Percentiles rank a stretch among this genome's conserved stretches.
Evolutionary conservation across 305 asterid species (phyloP).

Genomic region (Solanum aculeatissimum): DNA sequence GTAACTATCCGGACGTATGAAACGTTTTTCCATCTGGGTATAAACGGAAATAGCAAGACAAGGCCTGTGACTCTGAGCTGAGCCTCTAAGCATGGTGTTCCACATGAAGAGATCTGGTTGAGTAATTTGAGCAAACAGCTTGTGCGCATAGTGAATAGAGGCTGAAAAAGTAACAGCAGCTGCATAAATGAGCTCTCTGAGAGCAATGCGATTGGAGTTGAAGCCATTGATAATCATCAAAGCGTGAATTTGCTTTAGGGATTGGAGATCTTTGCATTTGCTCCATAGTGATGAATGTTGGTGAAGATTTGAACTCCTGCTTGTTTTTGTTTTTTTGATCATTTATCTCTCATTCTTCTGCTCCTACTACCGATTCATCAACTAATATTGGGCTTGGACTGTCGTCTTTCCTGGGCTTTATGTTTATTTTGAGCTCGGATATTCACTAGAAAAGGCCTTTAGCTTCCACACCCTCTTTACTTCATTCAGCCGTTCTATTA

Average conservation of each 20-base stretch:
- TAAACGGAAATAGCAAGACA: constrained; percentile 30
- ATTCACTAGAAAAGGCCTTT: background rate
- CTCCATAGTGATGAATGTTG: constrained; percentile 35
- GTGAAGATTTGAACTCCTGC: constrained; percentile 23
- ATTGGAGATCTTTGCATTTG: constrained; percentile 35
- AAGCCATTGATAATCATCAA: constrained; percentile 34
- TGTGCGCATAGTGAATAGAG: constrained; percentile 42
- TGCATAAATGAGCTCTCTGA: constrained; percentile 44
- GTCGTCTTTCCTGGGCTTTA: background rate
- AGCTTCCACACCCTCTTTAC: background rate
- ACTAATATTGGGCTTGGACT: background rate
- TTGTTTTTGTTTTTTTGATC: constrained; percentile 21
- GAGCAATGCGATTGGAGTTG: constrained; percentile 23
- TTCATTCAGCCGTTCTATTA: background rate
- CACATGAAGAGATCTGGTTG: constrained; percentile 57
- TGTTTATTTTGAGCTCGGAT: background rate
- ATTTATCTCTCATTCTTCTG: background rate
- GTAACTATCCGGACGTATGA: constrained; percentile 35
- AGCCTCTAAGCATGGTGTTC: constrained; percentile 71
- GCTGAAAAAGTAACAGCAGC: constrained; percentile 22
- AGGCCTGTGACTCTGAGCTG: constrained; percentile 61
- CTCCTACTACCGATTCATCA: background rate
- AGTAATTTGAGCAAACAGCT: constrained; percentile 43
- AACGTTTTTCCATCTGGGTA: constrained; percentile 23
- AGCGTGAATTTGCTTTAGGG: constrained; percentile 49